Evolutionary conservation across 1,284 basidiomycete species (phyloP).

Genomic region (Microbotryum silenes-acaulis): DNA sequence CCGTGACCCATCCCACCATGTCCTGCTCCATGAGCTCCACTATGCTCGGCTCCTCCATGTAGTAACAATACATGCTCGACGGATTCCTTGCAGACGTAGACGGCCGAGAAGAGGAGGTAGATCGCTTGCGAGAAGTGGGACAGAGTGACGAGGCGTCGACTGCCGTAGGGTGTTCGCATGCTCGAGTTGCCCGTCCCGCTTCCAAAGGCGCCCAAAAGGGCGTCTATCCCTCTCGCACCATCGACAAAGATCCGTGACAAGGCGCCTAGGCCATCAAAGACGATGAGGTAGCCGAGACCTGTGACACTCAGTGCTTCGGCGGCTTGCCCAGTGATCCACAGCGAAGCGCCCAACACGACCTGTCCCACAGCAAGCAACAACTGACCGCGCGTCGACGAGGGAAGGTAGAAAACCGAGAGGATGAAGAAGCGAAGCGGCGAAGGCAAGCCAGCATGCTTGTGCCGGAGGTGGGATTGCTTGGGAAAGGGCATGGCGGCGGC

Average conservation of each 20-base stretch:
- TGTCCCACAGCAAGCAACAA: conserved; percentile 44
- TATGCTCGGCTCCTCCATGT: conserved; percentile 23
- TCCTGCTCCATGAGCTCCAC: conserved; percentile 30
- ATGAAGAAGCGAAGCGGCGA: conserved; percentile 32
- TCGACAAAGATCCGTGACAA: conserved; percentile 53
- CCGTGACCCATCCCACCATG: conserved; percentile 35
- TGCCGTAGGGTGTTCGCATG: conserved; percentile 56
- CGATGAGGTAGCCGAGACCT: conserved; percentile 88
- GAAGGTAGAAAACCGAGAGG: conserved; percentile 36
- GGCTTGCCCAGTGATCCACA: conserved; percentile 90
- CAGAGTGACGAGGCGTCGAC: conserved; percentile 64
- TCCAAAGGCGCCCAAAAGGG: conserved; percentile 14
- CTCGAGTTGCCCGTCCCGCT: conserved; percentile 30
- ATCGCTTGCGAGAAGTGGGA: conserved; percentile 78
- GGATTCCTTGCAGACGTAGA: conserved; percentile 90
- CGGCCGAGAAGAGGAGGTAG: conserved; percentile 79
- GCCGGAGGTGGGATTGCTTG: conserved; percentile 15
- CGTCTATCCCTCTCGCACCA: conserved; percentile 34
- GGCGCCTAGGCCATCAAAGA: conserved; percentile 70
- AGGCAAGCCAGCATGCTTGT: conserved; percentile 31
- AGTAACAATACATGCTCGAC: conserved; percentile 67
- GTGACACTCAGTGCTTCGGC: conserved; percentile 78
- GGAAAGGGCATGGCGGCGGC: conserved; percentile 15
- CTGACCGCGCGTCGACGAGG: conserved; percentile 41
- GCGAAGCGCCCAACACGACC: conserved; percentile 47